Percentiles rank a stretch among this genome's conserved stretches.
phyloP scores from a whole-genome alignment of 1,284 basidiomycete genomes.

The Ustilago esculenta region DNA sequence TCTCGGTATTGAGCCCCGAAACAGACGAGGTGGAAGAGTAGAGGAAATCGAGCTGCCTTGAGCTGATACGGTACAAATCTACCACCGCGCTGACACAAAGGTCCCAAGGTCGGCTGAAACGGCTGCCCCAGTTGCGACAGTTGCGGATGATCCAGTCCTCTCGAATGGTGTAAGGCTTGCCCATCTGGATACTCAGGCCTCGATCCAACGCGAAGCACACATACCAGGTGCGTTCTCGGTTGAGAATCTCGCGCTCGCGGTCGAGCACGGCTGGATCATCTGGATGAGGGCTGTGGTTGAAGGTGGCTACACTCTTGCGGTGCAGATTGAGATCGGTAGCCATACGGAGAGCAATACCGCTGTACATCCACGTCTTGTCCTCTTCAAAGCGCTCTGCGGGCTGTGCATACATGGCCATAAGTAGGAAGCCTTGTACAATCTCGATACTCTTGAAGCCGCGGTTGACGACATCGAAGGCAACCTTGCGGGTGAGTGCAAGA shows the following conservation, averaged over 20 bases:
- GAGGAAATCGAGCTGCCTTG: conserved; percentile 85
- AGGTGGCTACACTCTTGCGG: conserved; percentile 79
- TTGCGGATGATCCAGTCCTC: conserved; percentile 85
- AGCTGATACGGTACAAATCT: conserved; percentile 67
- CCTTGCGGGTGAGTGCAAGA: conserved; percentile 83
- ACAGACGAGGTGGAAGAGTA: conserved; percentile 83
- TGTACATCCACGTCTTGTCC: conserved; percentile 84
- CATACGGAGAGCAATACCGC: conserved; percentile 76
- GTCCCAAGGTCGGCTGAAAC: conserved; percentile 62
- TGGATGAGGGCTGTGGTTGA: conserved; percentile 62
- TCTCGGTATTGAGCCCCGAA: conserved; percentile 85
- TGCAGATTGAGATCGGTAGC: conserved; percentile 95
- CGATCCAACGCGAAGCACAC: conserved; percentile 89
- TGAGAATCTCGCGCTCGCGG: conserved; percentile 86
- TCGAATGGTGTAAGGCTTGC: conserved; percentile 85
- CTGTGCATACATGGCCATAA: conserved; percentile 68
- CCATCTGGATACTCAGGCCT: conserved; percentile 85
- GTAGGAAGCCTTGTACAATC: conserved; percentile 68
- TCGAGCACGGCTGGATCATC: conserved; percentile 67
- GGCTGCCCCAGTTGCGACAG: conserved; percentile 74
- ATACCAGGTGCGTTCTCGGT: conserved; percentile 92
- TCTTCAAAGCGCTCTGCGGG: conserved; percentile 78
- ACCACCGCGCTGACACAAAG: conserved; percentile 57
- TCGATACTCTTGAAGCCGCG: conserved; percentile 92
- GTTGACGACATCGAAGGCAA: conserved; percentile 76